Percentiles rank a stretch among this genome's conserved stretches.
Conservation (phyloP, 1,139 yeast species). For the Chernovozyma aurita region DNA sequence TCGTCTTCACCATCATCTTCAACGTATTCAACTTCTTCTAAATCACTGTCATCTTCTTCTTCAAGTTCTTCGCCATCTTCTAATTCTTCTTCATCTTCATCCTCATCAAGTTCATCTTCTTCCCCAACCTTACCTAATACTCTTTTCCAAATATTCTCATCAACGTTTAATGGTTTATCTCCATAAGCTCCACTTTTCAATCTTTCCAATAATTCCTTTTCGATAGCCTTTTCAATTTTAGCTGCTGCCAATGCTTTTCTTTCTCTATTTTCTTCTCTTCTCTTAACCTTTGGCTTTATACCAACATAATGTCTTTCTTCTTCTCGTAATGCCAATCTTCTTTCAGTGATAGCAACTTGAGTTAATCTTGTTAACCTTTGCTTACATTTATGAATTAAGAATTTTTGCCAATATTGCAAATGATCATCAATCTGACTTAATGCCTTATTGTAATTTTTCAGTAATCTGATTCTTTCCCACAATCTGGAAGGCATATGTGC, state of each 20-base stretch:
- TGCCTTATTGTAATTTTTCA: constrained; percentile 85
- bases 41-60: constrained; percentile 57
- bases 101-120: constrained; percentile 56
- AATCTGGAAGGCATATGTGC: constrained; percentile 89
- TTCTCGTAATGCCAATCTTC: constrained; percentile 85
- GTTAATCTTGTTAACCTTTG: constrained; percentile 92
- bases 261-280: constrained; percentile 91
- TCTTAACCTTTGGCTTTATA: constrained; percentile 85
- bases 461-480: constrained; percentile 91
- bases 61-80: constrained; percentile 57
- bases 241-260: constrained; percentile 97
- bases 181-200: constrained; percentile 98
- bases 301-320: constrained; percentile 93
- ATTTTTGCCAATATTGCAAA: constrained; percentile 89
- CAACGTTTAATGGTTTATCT: constrained; percentile 94
- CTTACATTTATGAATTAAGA: constrained; percentile 86
- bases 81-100: constrained; percentile 54
- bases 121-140: constrained; percentile 75
- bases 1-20: constrained; percentile 88
- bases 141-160: constrained; percentile 92
- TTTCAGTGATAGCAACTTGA: constrained; percentile 94
- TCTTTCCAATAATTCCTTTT: constrained; percentile 89
- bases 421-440: constrained; percentile 83
- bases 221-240: constrained; percentile 92
- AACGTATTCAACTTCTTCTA: constrained; percentile 79